Conservation (phyloP, 345 rosid species). For the Gossypium sturtianum region DNA sequence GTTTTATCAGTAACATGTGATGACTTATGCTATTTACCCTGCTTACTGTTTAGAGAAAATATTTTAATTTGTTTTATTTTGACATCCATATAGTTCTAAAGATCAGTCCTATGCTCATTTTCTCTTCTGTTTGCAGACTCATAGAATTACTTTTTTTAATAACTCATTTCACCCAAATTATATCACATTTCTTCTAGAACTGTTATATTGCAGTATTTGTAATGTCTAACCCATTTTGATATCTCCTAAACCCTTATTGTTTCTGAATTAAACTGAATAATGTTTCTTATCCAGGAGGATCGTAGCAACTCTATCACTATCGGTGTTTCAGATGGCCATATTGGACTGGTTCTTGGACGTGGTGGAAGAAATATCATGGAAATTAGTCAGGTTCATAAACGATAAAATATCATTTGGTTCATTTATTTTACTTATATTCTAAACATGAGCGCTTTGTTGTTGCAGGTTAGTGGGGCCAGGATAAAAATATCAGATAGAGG, state of each 20-base stretch:
- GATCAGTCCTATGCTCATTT: neutral
- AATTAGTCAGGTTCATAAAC: slow-evolving; percentile 70
- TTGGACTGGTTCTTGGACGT: slow-evolving; percentile 95
- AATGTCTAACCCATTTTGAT: neutral
- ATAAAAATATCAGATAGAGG: slow-evolving; percentile 96
- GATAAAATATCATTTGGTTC: slow-evolving; percentile 1
- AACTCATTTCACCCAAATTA: neutral
- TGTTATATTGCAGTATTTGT: neutral
- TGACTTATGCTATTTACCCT: slow-evolving; percentile 9
- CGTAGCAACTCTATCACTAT: slow-evolving; percentile 62
- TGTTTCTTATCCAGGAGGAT: slow-evolving; percentile 59
- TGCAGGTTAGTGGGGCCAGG: slow-evolving; percentile 85
- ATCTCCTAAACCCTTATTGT: neutral
- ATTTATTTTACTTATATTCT: neutral
- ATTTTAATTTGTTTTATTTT: slow-evolving; percentile 4
- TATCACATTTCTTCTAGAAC: neutral
- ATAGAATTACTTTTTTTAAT: neutral
- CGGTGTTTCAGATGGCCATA: slow-evolving; percentile 88
- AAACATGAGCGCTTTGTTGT: slow-evolving; percentile 9
- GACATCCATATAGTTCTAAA: neutral
- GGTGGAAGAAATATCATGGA: slow-evolving; percentile 97
- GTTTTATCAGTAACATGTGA: slow-evolving; percentile 12
- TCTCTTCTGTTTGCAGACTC: neutral
- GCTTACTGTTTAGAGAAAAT: neutral
- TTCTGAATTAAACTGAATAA: neutral